Base-by-base conservation (phyloP, 345 rosid genomes). In the Acer saccharum region DNA sequence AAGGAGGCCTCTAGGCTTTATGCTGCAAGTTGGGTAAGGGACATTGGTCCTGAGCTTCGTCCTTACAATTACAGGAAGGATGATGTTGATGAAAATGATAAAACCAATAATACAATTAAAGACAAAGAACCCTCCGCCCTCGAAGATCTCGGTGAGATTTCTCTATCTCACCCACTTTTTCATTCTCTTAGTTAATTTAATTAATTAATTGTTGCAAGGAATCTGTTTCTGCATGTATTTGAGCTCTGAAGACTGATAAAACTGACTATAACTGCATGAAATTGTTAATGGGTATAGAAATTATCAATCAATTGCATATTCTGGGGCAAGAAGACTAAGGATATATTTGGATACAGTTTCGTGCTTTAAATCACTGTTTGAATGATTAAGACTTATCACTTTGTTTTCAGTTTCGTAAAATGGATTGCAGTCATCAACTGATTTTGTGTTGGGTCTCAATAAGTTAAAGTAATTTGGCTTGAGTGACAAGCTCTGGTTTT, bases 1-100 rank as follows among this genome's bases (percentile, higher is more conserved):
- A 96, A 91, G 84, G 92, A 92, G 87, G 99, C 98, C 13, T 88
- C 97, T 11, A 89, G 95, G 91, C 95, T 96, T 54, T 96, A 96
- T 84, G 92, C 83, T 64, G 97, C 93, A 0, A 96, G 99, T 76
- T 92, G 98, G 99, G 92, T 94, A 11, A 78, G 99, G 29, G 97
- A 96, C 72, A 96, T 92, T 82, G 98, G 97, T 87, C 98, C 97
- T 79, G 95, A 96, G 17, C 97, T 94, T 82, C 88, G 95, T 67
- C 99, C 98, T 2, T 84, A 89, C 78, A 93, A 92, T 79, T 91
- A 87, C 78, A 88, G 92, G 89, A 89, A 91, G 78, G 83, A 79
- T 4, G 89, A 82, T 29, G 93, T 73, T 35, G 81, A 57, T 81
- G 91, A 84, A 71, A 91, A 82, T 77, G 90, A 82, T 75, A 82